These are phyloP conservation scores for Aspergillus fumigatus DNA, from an alignment of 2,329 filamentous ascomycete species.

Conservation along the genomic window DNA sequence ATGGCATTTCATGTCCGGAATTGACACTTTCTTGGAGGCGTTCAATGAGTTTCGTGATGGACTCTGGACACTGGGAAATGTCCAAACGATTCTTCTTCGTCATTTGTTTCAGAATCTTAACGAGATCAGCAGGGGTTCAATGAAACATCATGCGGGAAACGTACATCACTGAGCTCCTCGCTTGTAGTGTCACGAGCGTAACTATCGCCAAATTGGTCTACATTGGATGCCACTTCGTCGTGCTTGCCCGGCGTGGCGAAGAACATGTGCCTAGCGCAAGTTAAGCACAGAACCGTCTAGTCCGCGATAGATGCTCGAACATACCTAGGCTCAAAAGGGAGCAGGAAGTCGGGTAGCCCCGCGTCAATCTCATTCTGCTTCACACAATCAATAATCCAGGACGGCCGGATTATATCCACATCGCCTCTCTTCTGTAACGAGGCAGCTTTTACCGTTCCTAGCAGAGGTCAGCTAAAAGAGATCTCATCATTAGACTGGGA, in stretches of 20 bases:
- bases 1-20: slow-evolving; percentile 28
- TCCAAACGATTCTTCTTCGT: slow-evolving; percentile 16
- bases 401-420: slow-evolving; percentile 69
- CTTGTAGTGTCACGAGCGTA: slow-evolving; percentile 66
- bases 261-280: slow-evolving; percentile 61
- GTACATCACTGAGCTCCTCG: slow-evolving; percentile 55
- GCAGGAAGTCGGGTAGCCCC: slow-evolving; percentile 51
- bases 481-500: background rate
- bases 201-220: slow-evolving; percentile 78
- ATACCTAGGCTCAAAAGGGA: slow-evolving; percentile 59
- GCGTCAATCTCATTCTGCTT: slow-evolving; percentile 52
- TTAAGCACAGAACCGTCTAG: slow-evolving; percentile 4
- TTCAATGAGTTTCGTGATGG: slow-evolving; percentile 54
- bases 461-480: slow-evolving; percentile 10
- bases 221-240: slow-evolving; percentile 54
- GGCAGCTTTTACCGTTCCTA: slow-evolving; percentile 68
- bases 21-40: slow-evolving; percentile 47
- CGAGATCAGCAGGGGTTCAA: slow-evolving; percentile 1
- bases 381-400: slow-evolving; percentile 81
- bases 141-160: slow-evolving; percentile 10
- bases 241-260: slow-evolving; percentile 57
- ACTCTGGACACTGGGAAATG: slow-evolving; percentile 44
- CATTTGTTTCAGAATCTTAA: slow-evolving; percentile 42
- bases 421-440: slow-evolving; percentile 70
- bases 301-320: slow-evolving; percentile 28